These are phyloP conservation scores for Buddleja alternifolia DNA, from an alignment of 257 asterid genomes.

Conservation along the genomic window DNA sequence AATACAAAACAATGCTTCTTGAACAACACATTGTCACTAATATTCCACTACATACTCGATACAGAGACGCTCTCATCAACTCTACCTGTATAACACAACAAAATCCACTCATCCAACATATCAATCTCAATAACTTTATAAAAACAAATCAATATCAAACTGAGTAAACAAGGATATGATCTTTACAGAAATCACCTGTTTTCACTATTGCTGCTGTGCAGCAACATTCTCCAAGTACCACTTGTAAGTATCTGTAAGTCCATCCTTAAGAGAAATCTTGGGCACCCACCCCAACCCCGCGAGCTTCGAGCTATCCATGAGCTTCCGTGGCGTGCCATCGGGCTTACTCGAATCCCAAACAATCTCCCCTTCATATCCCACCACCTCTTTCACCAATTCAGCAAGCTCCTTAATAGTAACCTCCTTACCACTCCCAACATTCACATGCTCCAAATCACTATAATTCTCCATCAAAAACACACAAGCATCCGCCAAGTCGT, in stretches of 20 bases:
- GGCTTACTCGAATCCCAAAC: conserved; percentile 89
- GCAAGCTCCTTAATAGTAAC: conserved; percentile 86
- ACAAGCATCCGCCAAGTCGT: conserved; percentile 84
- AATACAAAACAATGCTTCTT: conserved; percentile 15
- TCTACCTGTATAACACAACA: conserved; percentile 16
- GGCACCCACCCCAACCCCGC: conserved; percentile 85
- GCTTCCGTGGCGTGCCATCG: conserved; percentile 96
- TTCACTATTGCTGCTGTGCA: conserved; percentile 38
- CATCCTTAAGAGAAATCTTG: conserved; percentile 72
- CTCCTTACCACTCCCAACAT: conserved; percentile 95
- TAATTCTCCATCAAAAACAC: conserved; percentile 74
- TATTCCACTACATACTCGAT: background rate
- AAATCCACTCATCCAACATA: background rate
- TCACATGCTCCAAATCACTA: conserved; percentile 81
- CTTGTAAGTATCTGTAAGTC: conserved; percentile 67
- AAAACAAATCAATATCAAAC: background rate
- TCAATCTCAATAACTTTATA: background rate
- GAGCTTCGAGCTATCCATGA: conserved; percentile 88
- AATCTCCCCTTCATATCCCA: conserved; percentile 80
- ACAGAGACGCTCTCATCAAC: conserved; percentile 18
- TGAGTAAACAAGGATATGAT: background rate
- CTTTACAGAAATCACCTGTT: conserved; percentile 36
- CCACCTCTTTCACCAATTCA: conserved; percentile 82
- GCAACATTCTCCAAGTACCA: conserved; percentile 80
- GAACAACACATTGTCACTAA: conserved; percentile 20